Percentiles rank a stretch among this genome's conserved stretches.
Evolutionary conservation across 148 eudicot species (phyloP).

Genomic region (Nepenthes mirabilis): DNA sequence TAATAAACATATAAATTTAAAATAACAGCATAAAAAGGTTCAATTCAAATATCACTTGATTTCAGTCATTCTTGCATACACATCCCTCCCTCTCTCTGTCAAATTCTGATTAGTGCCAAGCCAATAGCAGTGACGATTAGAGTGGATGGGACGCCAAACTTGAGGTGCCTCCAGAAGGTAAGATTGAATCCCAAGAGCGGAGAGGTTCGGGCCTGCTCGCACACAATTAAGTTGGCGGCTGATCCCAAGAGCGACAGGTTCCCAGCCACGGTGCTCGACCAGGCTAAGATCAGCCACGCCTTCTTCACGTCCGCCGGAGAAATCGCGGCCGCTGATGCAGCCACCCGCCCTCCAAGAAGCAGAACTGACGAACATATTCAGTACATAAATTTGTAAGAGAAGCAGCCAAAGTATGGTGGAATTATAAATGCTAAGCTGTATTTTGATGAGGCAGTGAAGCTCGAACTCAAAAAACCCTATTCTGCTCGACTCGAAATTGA

Average conservation of each 20-base stretch:
- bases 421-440: too few relatives aligned
- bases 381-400: not conserved
- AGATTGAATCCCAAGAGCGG: conserved; percentile 52
- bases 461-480: too few relatives aligned
- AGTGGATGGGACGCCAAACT: conserved; percentile 87
- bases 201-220: conserved; percentile 86
- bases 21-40: too few relatives aligned
- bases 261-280: conserved; percentile 95
- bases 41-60: too few relatives aligned
- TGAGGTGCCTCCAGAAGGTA: conserved; percentile 72
- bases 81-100: not conserved
- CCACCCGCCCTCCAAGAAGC: conserved; percentile 67
- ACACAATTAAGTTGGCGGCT: conserved; percentile 88
- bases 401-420: not conserved
- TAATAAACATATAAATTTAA: too few relatives aligned
- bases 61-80: too few relatives aligned
- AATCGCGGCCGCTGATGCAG: conserved; percentile 69
- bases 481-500: too few relatives aligned
- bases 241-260: conserved; percentile 80
- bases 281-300: conserved; percentile 88
- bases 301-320: conserved; percentile 57
- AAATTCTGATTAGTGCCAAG: conserved; percentile 37
- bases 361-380: conserved; percentile 32
- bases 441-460: too few relatives aligned
- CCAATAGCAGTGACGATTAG: conserved; percentile 77